Base-by-base conservation (phyloP, 306 rosid species). In the Dryas alaskensis region DNA sequence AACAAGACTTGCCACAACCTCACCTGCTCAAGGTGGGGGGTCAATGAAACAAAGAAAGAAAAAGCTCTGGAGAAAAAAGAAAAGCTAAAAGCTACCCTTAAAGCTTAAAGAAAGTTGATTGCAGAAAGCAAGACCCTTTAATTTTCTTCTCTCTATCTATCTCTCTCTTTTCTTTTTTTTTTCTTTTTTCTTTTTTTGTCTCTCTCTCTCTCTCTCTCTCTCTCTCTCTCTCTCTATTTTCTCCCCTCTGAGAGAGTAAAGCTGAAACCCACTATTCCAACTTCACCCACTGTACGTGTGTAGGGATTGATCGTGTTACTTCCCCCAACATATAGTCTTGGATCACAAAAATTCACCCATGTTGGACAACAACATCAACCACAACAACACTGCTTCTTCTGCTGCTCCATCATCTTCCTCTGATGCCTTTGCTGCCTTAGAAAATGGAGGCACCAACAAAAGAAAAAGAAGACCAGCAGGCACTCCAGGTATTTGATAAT, bases 381-480 rank as follows among this genome's bases (percentile, higher is more conserved):
- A 68, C 70, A 81, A 79, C 70, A 69, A 75, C 78, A 81, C 45
- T 73, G 49, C 72, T 44, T 47, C 86, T 70, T 51, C 84, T 52
- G 82, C 67, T 68, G 79, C 83, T 66, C 83, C 89, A 6, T 81
- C 82, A 57, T 81, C 93, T 62, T 79, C 81, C 43, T 79, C 90
- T 44, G 78, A 80, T 66, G 77, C 81, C 57, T 78, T 78, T 64
- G 48, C 84, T 40, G 79, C 82, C 75, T 82, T 80, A 1, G 88
- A 92, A 74, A 86, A 92, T 81, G 92, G 89, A 10, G 70, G 39
- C 52, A 66, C 57, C 16, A 80, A 74, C 87, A 94, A 88, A 87
- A 83, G 99, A 69, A 94, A 89, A 83, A 76, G 99, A 87, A 86
- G 98, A 80, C 99, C 99, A 0, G 95, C 99, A 10, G 99, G 99